Conservation (phyloP, 306 rosid species). For the Quercus glauca region DNA sequence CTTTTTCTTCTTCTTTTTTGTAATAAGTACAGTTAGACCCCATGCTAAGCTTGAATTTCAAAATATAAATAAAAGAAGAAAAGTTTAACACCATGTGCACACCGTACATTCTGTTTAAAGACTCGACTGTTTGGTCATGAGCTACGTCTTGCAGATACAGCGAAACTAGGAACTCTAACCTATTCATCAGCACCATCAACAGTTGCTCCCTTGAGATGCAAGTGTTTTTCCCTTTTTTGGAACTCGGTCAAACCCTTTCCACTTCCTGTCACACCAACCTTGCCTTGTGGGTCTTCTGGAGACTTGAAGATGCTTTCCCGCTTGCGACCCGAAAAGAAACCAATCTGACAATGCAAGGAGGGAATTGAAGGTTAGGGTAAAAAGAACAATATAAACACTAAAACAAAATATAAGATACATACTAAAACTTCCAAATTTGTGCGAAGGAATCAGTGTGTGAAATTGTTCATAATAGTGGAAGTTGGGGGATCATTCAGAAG, state of each 20-base stretch:
- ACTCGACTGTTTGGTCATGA: neutral
- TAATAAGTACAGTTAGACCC: neutral
- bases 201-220: slow-evolving; percentile 90
- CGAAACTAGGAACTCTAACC: slow-evolving; percentile 12
- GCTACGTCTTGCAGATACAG: neutral
- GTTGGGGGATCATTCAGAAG: neutral
- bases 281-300: slow-evolving; percentile 90
- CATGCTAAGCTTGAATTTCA: neutral
- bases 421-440: too few relatives aligned
- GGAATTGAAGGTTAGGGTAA: neutral
- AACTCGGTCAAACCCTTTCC: slow-evolving; percentile 98
- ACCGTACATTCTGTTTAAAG: neutral
- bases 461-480: neutral
- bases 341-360: slow-evolving; percentile 49
- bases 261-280: slow-evolving; percentile 99
- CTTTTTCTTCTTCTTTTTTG: too few relatives aligned
- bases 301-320: slow-evolving; percentile 97
- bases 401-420: too few relatives aligned
- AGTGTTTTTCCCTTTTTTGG: slow-evolving; percentile 92
- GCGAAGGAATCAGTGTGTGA: neutral
- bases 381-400: neutral
- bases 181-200: slow-evolving; percentile 77
- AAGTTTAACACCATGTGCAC: neutral
- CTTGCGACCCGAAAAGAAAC: slow-evolving; percentile 89
- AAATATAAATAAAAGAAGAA: neutral